Evolutionary conservation across 805 yeast genomes (phyloP).

Genomic region (Jamesozyma hellenica): DNA sequence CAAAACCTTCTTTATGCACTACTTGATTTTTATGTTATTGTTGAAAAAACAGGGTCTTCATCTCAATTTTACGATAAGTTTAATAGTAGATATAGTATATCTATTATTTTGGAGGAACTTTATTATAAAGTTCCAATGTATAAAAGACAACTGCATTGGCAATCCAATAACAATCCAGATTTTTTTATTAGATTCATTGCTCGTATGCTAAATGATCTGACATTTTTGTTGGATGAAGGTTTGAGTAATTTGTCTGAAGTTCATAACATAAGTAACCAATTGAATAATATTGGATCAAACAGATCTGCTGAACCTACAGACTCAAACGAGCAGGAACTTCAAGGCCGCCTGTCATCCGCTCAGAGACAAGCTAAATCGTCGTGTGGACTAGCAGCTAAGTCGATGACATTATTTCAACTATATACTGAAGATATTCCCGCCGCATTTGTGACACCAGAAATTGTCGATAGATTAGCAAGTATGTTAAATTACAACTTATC

Average conservation of each 20-base stretch:
- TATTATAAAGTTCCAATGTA: slow-evolving; percentile 64
- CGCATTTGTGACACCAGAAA: slow-evolving; percentile 78
- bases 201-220: slow-evolving; percentile 87
- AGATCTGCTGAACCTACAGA: slow-evolving; percentile 9
- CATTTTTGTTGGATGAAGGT: slow-evolving; percentile 85
- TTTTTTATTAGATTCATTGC: slow-evolving; percentile 91
- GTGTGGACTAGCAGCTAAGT: slow-evolving; percentile 73
- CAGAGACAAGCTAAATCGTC: slow-evolving; percentile 74
- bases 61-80: slow-evolving; percentile 95
- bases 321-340: slow-evolving; percentile 51
- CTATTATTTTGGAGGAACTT: slow-evolving; percentile 68
- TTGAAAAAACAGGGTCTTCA: slow-evolving; percentile 91
- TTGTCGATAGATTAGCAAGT: slow-evolving; percentile 88
- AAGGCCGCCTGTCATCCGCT: slow-evolving; percentile 45
- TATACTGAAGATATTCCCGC: slow-evolving; percentile 81
- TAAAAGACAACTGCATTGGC: slow-evolving; percentile 55
- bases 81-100: slow-evolving; percentile 78
- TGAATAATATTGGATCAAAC: slow-evolving; percentile 1
- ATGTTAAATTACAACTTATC: slow-evolving; percentile 89
- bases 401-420: slow-evolving; percentile 65
- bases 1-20: slow-evolving; percentile 70
- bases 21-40: slow-evolving; percentile 84
- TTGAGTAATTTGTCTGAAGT: slow-evolving; percentile 68
- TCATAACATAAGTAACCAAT: slow-evolving; percentile 48
- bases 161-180: slow-evolving; percentile 59